Evolutionary conservation across 805 yeast species (phyloP), one percentile per base, ranked within the genome.

Genomic region (Nakazawaea wickerhamii): DNA sequence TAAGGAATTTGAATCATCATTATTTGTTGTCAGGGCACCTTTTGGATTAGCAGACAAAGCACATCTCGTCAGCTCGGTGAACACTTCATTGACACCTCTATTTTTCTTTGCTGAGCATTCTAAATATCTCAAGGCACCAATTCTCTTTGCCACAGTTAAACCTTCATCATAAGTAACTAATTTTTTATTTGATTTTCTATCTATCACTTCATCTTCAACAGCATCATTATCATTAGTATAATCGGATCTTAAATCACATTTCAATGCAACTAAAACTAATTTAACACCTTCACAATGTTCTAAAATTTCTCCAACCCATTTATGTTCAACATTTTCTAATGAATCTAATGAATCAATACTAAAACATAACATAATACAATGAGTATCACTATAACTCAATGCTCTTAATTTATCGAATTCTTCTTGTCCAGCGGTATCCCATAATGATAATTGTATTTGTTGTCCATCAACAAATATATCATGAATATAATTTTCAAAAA

Each of bases 371-470:
- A 91, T 93, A 54, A 93, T 90, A 55, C 96, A 87, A 64, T 91
- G 97, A 3, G 99, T 93, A 62, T 93, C 98, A 21, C 90, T 81
- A 63, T 93, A 93, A 38, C 95, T 84, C 48, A 91, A 71, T 1
- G 97, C 87, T 61, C 99, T 77, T 61, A 91, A 73, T 49, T 97
- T 75, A 62, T 91, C 99, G 55, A 91, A 91, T 66, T 91, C 99
- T 65, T 91, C 99, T 69, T 91, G 99, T 6, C 99, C 99, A 1
- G 99, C 99, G 5, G 99, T 91, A 61, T 91, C 99, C 99, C 99
- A 93, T 43, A 91, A 69, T 13, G 96, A 89, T 44, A 91, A 68
- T 57, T 90, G 95, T 54, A 91, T 85, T 38, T 93, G 88, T 60
- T 87, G 88, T 40, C 91, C 91, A 60, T 91, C 99, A 43, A 91